phyloP scores from a whole-genome alignment of 2,329 filamentous ascomycete genomes.

The Xylaria sp. region DNA sequence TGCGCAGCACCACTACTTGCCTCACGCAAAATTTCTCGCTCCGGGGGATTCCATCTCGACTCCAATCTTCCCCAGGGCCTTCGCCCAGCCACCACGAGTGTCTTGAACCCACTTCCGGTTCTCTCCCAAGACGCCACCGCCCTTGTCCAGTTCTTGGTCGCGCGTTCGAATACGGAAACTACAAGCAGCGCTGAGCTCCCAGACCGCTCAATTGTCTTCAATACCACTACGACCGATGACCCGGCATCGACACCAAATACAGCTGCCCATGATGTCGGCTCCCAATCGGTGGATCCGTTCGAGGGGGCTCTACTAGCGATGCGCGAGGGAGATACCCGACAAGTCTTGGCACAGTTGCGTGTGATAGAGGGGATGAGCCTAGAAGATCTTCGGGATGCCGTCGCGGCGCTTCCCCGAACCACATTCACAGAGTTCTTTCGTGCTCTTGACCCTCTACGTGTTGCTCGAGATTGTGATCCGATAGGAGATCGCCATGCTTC shows the following conservation, averaged over 20 bases:
- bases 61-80: background rate
- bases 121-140: slow-evolving; percentile 19
- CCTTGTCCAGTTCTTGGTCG: slow-evolving; percentile 25
- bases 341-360: slow-evolving; percentile 30
- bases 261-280: background rate
- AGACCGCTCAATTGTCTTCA: background rate
- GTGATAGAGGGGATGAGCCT: slow-evolving; percentile 32
- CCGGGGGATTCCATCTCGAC: background rate
- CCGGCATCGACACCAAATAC: background rate
- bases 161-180: background rate
- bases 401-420: slow-evolving; percentile 53
- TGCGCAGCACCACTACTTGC: background rate
- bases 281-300: slow-evolving; percentile 21
- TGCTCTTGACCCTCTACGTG: slow-evolving; percentile 62
- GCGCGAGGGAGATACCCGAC: slow-evolving; percentile 31
- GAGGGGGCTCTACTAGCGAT: slow-evolving; percentile 31
- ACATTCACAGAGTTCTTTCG: slow-evolving; percentile 69
- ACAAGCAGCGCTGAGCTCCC: background rate
- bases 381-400: slow-evolving; percentile 39
- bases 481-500: slow-evolving; percentile 48
- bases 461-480: slow-evolving; percentile 57
- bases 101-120: background rate
- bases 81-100: slow-evolving; percentile 17
- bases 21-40: background rate
- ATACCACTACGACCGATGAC: background rate